Conservation (phyloP, 768 basidiomycete genomes). For the Gloeostereum incarnatum region DNA sequence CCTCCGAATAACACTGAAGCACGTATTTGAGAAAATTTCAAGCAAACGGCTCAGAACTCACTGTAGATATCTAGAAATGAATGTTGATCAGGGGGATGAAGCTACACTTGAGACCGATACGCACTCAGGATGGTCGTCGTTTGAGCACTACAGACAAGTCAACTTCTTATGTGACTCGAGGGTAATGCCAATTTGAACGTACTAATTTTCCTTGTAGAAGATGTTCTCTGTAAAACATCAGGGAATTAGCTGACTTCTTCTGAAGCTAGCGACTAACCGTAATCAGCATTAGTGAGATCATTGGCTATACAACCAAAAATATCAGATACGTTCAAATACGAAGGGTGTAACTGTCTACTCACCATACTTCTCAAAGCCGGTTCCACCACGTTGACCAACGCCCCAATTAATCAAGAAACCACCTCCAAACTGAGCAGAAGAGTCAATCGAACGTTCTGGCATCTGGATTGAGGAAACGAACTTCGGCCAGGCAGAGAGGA, state of each 20-base stretch:
- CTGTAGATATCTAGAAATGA: slow-evolving; percentile 36
- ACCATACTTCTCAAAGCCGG: slow-evolving; percentile 44
- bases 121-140: slow-evolving; percentile 42
- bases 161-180: neutral
- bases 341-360: slow-evolving; percentile 6
- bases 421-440: slow-evolving; percentile 30
- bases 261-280: slow-evolving; percentile 12
- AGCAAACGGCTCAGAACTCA: slow-evolving; percentile 10
- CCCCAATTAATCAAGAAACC: slow-evolving; percentile 40
- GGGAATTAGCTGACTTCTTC: neutral
- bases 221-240: slow-evolving; percentile 29
- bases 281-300: slow-evolving; percentile 32
- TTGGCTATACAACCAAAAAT: slow-evolving; percentile 15
- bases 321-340: neutral
- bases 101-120: slow-evolving; percentile 11
- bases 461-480: slow-evolving; percentile 9
- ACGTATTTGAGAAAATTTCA: neutral
- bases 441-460: neutral
- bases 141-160: slow-evolving; percentile 22
- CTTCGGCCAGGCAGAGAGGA: slow-evolving; percentile 43
- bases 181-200: slow-evolving; percentile 7
- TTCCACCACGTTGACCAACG: slow-evolving; percentile 26
- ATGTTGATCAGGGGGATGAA: slow-evolving; percentile 9
- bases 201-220: slow-evolving; percentile 47
- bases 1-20: slow-evolving; percentile 47